Evolutionary conservation across 495 filamentous ascomycete genomes (phyloP).

Genomic region (Paragyromitra xinjiangensis): DNA sequence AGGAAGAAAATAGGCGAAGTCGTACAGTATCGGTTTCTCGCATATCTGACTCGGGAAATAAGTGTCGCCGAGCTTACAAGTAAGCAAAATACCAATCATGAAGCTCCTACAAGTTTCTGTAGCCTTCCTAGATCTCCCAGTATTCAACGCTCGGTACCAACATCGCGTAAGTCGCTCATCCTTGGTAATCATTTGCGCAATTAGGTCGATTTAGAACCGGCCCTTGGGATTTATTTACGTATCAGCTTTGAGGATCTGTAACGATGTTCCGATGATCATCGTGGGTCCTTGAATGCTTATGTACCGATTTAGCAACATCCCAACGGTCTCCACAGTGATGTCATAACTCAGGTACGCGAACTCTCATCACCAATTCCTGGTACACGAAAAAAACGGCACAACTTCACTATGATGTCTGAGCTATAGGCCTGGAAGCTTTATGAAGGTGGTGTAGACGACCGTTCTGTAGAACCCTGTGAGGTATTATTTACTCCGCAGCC

Average conservation of each 20-base stretch:
- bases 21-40: constrained; percentile 1
- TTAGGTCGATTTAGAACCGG: constrained; percentile 27
- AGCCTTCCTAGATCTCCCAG: no score
- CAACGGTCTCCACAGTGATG: constrained; percentile 12
- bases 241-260: constrained; percentile 26
- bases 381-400: no score
- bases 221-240: constrained; percentile 14
- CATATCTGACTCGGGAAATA: constrained; percentile 10
- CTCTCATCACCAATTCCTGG: background rate
- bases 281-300: constrained; percentile 16
- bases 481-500: no score
- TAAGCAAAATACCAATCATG: constrained; percentile 7
- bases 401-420: no score
- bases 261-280: constrained; percentile 28
- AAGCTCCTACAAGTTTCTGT: background rate
- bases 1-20: background rate
- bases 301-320: constrained; percentile 12
- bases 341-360: constrained; percentile 21
- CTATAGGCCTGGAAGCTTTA: no score
- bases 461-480: no score
- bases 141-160: constrained; percentile 1
- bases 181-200: constrained; percentile 28
- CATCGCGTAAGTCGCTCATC: constrained; percentile 12
- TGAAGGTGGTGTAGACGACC: no score
- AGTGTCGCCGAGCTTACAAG: background rate